Base-by-base conservation (phyloP, 2,329 filamentous ascomycete species). In the Aureobasidium sp. region DNA sequence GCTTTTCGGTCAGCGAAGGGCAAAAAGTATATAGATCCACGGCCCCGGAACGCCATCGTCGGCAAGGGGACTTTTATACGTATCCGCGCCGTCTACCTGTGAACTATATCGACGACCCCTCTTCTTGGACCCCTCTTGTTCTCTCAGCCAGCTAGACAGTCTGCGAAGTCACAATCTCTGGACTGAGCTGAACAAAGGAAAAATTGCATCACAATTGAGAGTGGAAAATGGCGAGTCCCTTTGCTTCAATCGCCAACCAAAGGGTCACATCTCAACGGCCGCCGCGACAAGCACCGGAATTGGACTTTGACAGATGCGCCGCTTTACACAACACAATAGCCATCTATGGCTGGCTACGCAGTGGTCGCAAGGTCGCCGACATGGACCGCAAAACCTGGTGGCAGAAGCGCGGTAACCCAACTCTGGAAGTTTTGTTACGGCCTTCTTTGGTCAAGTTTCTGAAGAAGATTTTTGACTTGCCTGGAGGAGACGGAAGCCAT, bases 291-390 rank as follows among this genome's bases (percentile, higher is more conserved):
- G 63, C 63, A 20, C 63, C 65, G 34, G 69, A 71, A 34, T 61
- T 72, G 15, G 70, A 71, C 58, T 65, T 67, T 15, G 68, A 71
- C 20, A 67, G 71, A 51, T 72, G 70, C 63, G 70, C 70, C 20
- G 70, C 70, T 4, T 62, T 72, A 39, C 71, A 72, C 64, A 72
- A 72, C 63, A 70, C 69, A 12, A 64, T 72, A 23, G 63, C 69
- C n/a, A 66, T 72, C n/a, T 72, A 72, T 62, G 70, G 70, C 59
- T 72, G 71, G 71, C 65, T 72, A 23, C 69, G 67, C 55, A 70
- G 69, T 42, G 71, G 71, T 29, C 69, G 68, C 61, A 69, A 68
- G 29, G 68, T 72, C 46, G 66, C 66, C 4, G 62, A 67, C 17
- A 66, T 72, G 64, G 65, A 68, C 50, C 69, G 70, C 62, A 64